A percentile compares a stretch with the other conserved stretches of the same genome.
These are phyloP conservation scores for Capsicum chinense DNA, from an alignment of 257 asterid species.

Conservation along the genomic window DNA sequence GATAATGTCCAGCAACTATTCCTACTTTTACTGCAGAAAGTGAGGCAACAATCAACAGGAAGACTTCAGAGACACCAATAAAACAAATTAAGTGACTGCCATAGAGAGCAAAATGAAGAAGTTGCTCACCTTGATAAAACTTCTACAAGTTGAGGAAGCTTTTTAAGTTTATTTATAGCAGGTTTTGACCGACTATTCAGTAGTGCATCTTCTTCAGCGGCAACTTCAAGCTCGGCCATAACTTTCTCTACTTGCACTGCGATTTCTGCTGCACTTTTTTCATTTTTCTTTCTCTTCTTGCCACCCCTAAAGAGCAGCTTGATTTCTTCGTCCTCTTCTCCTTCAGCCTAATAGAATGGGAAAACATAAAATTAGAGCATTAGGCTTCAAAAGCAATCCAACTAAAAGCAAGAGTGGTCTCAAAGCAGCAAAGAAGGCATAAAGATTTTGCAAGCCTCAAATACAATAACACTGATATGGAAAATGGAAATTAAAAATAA, in stretches of 20 bases:
- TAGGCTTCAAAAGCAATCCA: background rate
- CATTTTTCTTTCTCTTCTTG: constrained; percentile 81
- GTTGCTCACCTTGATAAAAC: constrained; percentile 78
- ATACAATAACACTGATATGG: background rate
- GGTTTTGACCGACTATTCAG: constrained; percentile 55
- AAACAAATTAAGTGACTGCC: constrained; percentile 5
- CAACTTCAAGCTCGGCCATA: constrained; percentile 94
- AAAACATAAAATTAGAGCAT: constrained; percentile 27
- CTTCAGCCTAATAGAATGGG: constrained; percentile 56
- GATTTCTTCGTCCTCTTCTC: constrained; percentile 83
- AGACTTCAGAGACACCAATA: background rate
- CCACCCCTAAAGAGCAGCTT: constrained; percentile 68
- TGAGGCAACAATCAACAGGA: no score
- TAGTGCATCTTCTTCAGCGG: constrained; percentile 89
- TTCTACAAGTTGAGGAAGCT: constrained; percentile 80
- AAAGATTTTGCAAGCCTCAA: background rate
- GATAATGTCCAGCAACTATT: no score
- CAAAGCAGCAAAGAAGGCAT: no score
- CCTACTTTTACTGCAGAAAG: no score
- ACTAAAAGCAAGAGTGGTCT: background rate
- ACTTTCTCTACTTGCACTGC: constrained; percentile 78
- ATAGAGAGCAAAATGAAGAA: constrained; percentile 5
- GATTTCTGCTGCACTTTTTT: constrained; percentile 89
- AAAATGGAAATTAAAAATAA: no score
- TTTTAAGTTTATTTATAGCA: constrained; percentile 81